Evolutionary conservation across 2,329 filamentous ascomycete species (phyloP).

Genomic region (Colletotrichum phormii): DNA sequence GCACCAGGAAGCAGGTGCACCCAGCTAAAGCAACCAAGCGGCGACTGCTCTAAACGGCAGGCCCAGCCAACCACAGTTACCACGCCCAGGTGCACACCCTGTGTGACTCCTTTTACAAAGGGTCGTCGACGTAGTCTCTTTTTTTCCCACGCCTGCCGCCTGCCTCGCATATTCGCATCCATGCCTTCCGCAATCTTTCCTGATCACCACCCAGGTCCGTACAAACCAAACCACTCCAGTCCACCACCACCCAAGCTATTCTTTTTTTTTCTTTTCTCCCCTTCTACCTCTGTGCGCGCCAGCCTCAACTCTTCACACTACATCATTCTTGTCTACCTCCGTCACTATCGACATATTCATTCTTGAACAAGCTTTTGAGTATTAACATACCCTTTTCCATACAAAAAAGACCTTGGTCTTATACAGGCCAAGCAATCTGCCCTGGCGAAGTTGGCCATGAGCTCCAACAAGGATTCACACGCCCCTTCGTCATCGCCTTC

Average conservation of each 20-base stretch:
- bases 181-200: conserved; percentile 37
- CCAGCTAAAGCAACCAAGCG: conserved; percentile 19
- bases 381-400: conserved; percentile 22
- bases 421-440: conserved; percentile 53
- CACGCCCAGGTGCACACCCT: conserved; percentile 14
- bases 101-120: conserved; percentile 26
- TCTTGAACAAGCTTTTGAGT: background rate
- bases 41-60: conserved; percentile 30
- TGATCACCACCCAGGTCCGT: conserved; percentile 31
- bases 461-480: conserved; percentile 43
- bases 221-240: background rate
- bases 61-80: conserved; percentile 15
- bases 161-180: conserved; percentile 16
- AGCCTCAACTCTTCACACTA: background rate
- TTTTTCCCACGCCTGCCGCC: conserved; percentile 1
- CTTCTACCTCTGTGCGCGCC: background rate
- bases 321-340: background rate
- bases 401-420: conserved; percentile 39
- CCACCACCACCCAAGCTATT: background rate
- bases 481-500: conserved; percentile 44
- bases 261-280: background rate
- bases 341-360: background rate
- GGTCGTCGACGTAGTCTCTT: conserved; percentile 9
- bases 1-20: background rate
- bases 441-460: conserved; percentile 59